Conservation (phyloP, 148 eudicot genomes). For the Mesembryanthemum crystallinum region DNA sequence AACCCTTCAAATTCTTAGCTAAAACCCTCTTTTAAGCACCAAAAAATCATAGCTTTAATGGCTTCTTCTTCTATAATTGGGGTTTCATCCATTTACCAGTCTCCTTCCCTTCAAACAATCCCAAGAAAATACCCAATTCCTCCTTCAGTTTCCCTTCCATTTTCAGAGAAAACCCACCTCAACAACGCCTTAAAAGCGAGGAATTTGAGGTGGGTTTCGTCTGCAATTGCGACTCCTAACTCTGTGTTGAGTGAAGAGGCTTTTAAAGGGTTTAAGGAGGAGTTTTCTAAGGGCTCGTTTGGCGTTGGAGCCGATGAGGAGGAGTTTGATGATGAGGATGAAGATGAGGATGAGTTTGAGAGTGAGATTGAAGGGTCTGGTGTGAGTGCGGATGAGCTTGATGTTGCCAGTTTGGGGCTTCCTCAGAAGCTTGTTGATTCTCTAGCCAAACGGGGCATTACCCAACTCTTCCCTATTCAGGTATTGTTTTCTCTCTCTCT, state of each 20-base stretch:
- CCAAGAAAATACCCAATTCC: constrained; percentile 33
- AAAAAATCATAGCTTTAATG: constrained; percentile 32
- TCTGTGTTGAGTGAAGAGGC: constrained; percentile 85
- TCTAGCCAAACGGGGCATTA: constrained; percentile 66
- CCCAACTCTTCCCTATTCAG: constrained; percentile 87
- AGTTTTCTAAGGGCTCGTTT: constrained; percentile 39
- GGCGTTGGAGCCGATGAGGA: constrained; percentile 30
- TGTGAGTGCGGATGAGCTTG: constrained; percentile 55
- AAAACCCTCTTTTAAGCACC: neutral
- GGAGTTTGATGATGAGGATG: constrained; percentile 30
- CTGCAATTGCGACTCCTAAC: constrained; percentile 70
- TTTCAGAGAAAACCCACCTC: constrained; percentile 33
- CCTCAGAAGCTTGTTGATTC: constrained; percentile 66
- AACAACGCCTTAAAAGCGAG: constrained; percentile 28
- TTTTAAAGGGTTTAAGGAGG: constrained; percentile 54
- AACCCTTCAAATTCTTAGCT: neutral
- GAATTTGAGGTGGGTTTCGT: constrained; percentile 37
- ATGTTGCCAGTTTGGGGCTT: constrained; percentile 57
- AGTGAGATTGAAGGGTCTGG: constrained; percentile 29
- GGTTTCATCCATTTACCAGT: constrained; percentile 56
- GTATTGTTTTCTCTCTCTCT: constrained; percentile 26
- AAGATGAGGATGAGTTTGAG: constrained; percentile 17
- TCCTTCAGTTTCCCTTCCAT: constrained; percentile 33
- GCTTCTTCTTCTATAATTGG: constrained; percentile 64
- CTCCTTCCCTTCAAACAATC: constrained; percentile 37